phyloP scores from a whole-genome alignment of 768 basidiomycete species.

The Lenzites betulinus region DNA sequence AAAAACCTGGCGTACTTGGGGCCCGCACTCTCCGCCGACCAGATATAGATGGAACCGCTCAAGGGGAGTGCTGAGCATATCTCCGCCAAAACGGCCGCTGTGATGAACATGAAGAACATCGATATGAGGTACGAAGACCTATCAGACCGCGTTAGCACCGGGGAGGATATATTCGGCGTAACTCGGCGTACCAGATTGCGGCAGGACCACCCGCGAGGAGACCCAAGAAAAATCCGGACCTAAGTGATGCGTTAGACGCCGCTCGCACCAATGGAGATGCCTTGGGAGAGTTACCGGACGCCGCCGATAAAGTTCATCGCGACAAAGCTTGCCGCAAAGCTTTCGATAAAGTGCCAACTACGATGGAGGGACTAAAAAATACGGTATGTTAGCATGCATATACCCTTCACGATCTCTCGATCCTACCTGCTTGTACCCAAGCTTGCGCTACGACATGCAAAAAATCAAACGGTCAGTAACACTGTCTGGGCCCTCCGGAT shows the following conservation, averaged over 20 bases:
- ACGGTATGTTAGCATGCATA: background rate
- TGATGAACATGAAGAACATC: constrained; percentile 85
- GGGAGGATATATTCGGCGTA: background rate
- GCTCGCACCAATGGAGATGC: background rate
- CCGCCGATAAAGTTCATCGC: constrained; percentile 91
- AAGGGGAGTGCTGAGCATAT: constrained; percentile 87
- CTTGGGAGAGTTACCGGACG: constrained; percentile 55
- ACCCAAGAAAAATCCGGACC: constrained; percentile 79
- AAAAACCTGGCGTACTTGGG: constrained; percentile 84
- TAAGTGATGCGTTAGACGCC: constrained; percentile 31
- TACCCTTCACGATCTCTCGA: background rate
- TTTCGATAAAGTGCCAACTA: constrained; percentile 80
- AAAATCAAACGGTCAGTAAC: constrained; percentile 52
- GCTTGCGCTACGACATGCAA: constrained; percentile 50
- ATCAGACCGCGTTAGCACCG: background rate
- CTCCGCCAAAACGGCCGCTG: constrained; percentile 84
- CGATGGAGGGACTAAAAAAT: constrained; percentile 76
- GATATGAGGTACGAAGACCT: constrained; percentile 88
- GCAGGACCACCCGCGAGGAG: constrained; percentile 85
- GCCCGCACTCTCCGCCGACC: constrained; percentile 93
- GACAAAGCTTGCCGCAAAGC: constrained; percentile 85
- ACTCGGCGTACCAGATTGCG: constrained; percentile 68
- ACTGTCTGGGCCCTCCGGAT: constrained; percentile 39
- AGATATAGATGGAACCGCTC: constrained; percentile 92
- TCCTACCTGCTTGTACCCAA: constrained; percentile 81